phyloP scores from a whole-genome alignment of 441 rosid species.

The Bruguiera hainesii region DNA sequence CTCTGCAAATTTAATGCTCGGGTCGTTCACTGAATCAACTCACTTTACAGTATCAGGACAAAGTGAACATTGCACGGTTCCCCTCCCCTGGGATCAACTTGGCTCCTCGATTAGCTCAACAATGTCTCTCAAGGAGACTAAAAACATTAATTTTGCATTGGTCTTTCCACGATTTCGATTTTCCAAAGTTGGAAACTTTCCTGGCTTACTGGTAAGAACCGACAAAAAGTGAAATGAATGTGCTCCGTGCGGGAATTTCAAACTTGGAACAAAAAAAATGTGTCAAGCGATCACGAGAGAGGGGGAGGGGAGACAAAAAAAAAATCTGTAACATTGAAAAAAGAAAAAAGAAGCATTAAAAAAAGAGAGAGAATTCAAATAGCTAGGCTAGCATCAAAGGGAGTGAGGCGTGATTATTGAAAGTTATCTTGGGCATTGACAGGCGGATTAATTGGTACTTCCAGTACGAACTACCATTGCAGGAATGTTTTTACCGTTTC shows the following conservation, averaged over 20 bases:
- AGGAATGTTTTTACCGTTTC: conserved; percentile 12
- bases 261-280: conserved; percentile 30
- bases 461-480: not conserved
- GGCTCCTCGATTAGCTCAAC: too few relatives aligned
- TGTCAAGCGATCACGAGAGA: conserved; percentile 28
- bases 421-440: too few relatives aligned
- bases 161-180: too few relatives aligned
- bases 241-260: not conserved
- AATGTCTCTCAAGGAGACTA: too few relatives aligned
- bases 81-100: too few relatives aligned
- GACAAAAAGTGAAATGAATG: not conserved
- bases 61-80: too few relatives aligned
- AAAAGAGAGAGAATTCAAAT: not conserved
- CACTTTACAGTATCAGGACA: too few relatives aligned
- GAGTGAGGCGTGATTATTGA: not conserved
- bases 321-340: conserved; percentile 8
- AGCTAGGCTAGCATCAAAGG: not conserved
- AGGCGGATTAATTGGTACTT: not conserved
- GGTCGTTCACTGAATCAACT: too few relatives aligned
- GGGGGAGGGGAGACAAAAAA: conserved; percentile 18
- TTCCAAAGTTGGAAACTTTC: too few relatives aligned
- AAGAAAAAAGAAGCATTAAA: not conserved
- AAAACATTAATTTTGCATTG: too few relatives aligned
- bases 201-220: too few relatives aligned
- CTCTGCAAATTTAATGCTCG: too few relatives aligned